phyloP scores from a whole-genome alignment of 1,284 basidiomycete species.

The Bjerkandera adusta region DNA sequence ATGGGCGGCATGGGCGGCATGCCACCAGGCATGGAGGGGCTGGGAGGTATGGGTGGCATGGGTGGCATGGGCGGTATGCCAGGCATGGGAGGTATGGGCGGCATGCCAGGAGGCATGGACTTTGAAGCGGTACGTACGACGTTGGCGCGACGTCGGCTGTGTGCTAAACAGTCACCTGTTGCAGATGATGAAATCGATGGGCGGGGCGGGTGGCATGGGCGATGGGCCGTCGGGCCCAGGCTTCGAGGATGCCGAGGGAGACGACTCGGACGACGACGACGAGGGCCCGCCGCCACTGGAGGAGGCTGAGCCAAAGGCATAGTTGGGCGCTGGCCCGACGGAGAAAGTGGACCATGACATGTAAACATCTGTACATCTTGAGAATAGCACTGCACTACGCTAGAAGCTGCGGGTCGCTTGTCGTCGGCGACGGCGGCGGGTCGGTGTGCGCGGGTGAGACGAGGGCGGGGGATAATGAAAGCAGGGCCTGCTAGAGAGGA shows the following conservation, averaged over 20 bases:
- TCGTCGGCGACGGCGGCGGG: no score
- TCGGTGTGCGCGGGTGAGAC: neutral
- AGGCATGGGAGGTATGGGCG: constrained; percentile 41
- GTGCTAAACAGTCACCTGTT: constrained; percentile 2
- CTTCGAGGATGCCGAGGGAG: constrained; percentile 20
- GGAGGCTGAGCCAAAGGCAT: constrained; percentile 44
- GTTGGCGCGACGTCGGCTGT: neutral
- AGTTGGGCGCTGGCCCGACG: neutral
- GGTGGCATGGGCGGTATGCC: constrained; percentile 37
- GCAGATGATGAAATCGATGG: constrained; percentile 70
- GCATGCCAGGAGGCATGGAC: constrained; percentile 31
- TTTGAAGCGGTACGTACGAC: constrained; percentile 50
- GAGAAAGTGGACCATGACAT: no score
- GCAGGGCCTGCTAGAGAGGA: constrained; percentile 2
- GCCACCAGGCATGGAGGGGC: constrained; percentile 42
- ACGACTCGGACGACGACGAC: constrained; percentile 43
- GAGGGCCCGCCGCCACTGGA: constrained; percentile 79
- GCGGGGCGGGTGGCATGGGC: constrained; percentile 25
- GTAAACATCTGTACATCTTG: neutral
- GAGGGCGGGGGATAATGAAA: neutral
- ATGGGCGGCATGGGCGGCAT: constrained; percentile 46
- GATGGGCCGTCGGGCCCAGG: constrained; percentile 21
- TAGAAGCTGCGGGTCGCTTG: neutral
- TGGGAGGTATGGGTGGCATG: constrained; percentile 45
- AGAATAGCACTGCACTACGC: neutral